Conservation (phyloP, 2,329 filamentous ascomycete species). For the Fusarium sulawesiense region DNA sequence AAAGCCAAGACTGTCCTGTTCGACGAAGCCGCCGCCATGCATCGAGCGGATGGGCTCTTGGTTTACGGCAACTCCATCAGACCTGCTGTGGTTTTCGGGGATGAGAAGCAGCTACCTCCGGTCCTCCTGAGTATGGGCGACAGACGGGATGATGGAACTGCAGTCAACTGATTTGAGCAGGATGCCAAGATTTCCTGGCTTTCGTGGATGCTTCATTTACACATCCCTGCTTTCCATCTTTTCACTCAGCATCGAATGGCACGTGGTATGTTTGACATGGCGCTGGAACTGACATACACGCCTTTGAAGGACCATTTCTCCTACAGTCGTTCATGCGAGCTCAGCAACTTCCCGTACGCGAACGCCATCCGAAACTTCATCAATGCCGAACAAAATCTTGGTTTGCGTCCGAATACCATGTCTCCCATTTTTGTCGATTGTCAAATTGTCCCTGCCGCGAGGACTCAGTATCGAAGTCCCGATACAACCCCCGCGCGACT, state of each 20-base stretch:
- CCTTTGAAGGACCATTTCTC: too few relatives aligned
- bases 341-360: too few relatives aligned
- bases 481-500: too few relatives aligned
- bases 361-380: too few relatives aligned
- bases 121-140: neutral
- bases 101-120: neutral
- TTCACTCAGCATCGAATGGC: neutral
- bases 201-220: neutral
- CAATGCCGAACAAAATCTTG: too few relatives aligned
- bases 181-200: neutral
- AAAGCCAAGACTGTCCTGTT: too few relatives aligned
- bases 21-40: neutral
- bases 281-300: too few relatives aligned
- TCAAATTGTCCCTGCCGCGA: too few relatives aligned
- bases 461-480: too few relatives aligned
- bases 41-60: neutral
- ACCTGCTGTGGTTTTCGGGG: neutral
- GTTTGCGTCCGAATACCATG: too few relatives aligned
- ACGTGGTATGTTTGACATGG: neutral
- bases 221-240: neutral
- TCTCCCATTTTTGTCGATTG: too few relatives aligned
- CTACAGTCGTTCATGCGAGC: too few relatives aligned
- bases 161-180: neutral
- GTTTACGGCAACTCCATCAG: neutral
- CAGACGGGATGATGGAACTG: neutral